phyloP scores from a whole-genome alignment of 805 yeast species.

The Pichia exigua region DNA sequence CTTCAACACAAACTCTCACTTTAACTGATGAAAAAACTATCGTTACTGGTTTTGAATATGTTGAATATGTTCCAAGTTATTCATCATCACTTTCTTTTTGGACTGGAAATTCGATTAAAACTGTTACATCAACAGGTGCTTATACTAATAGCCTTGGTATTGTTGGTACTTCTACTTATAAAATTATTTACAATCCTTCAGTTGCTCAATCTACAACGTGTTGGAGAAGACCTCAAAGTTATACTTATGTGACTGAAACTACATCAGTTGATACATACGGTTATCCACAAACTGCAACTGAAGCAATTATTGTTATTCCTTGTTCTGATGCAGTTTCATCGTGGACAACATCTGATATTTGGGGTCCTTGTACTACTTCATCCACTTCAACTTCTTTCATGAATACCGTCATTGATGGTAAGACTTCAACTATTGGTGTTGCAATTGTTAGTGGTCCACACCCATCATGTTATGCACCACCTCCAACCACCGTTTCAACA shows the following conservation, averaged over 20 bases:
- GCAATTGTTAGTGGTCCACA: conserved; percentile 1
- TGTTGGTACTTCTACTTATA: conserved; percentile 1
- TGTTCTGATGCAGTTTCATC: background rate
- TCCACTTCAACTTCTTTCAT: background rate
- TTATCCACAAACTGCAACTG: conserved; percentile 1
- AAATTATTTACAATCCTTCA: conserved; percentile 1
- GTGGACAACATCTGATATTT: conserved; percentile 1
- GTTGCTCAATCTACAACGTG: background rate
- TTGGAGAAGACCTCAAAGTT: background rate
- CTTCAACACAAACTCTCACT: background rate
- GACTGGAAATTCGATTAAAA: background rate
- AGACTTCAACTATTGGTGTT: background rate
- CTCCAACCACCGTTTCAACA: conserved; percentile 1
- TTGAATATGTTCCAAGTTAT: conserved; percentile 2
- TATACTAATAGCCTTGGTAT: conserved; percentile 1
- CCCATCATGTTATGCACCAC: conserved; percentile 2
- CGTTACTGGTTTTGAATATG: background rate
- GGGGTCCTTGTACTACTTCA: background rate
- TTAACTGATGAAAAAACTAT: background rate
- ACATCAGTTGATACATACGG: conserved; percentile 1
- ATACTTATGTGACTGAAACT: background rate
- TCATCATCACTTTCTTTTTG: conserved; percentile 1
- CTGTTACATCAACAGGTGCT: background rate
- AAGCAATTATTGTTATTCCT: conserved; percentile 1
- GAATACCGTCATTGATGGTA: background rate